Conservation (phyloP, 1,139 yeast species). For the Arxiozyma bovina region DNA sequence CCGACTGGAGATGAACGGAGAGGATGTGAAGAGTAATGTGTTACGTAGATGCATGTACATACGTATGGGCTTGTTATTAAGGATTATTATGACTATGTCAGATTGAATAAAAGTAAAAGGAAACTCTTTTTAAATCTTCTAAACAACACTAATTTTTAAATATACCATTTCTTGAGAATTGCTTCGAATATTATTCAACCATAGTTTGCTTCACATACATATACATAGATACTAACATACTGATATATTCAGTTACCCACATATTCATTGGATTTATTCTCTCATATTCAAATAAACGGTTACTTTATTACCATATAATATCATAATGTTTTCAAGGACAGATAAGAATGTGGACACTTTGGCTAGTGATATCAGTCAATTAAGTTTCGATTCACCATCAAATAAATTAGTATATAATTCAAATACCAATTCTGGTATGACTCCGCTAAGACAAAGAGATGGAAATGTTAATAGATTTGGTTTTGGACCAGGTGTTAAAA, state of each 20-base stretch:
- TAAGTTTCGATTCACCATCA: slow-evolving; percentile 20
- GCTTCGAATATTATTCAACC: background rate
- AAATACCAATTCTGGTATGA: slow-evolving; percentile 2
- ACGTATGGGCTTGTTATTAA: background rate
- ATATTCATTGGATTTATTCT: background rate
- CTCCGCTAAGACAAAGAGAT: slow-evolving; percentile 16
- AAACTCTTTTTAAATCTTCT: background rate
- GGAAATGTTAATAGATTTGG: slow-evolving; percentile 8
- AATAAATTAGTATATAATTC: slow-evolving; percentile 3
- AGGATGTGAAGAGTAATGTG: too few relatives aligned
- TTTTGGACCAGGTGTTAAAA: background rate
- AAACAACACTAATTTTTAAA: too few relatives aligned
- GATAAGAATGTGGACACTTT: slow-evolving; percentile 28
- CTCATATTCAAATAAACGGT: too few relatives aligned
- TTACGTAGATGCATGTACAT: background rate
- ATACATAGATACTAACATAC: background rate
- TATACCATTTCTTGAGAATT: too few relatives aligned
- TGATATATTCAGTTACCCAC: background rate
- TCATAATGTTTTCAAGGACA: slow-evolving; percentile 20
- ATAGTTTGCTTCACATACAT: background rate
- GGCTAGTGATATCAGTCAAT: slow-evolving; percentile 29
- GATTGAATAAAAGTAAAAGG: background rate
- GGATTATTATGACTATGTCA: too few relatives aligned
- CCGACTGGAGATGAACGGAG: background rate
- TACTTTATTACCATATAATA: background rate